Evolutionary conservation across 2,329 filamentous ascomycete genomes (phyloP).

Genomic region (Ophiostoma himal-ulmi): DNA sequence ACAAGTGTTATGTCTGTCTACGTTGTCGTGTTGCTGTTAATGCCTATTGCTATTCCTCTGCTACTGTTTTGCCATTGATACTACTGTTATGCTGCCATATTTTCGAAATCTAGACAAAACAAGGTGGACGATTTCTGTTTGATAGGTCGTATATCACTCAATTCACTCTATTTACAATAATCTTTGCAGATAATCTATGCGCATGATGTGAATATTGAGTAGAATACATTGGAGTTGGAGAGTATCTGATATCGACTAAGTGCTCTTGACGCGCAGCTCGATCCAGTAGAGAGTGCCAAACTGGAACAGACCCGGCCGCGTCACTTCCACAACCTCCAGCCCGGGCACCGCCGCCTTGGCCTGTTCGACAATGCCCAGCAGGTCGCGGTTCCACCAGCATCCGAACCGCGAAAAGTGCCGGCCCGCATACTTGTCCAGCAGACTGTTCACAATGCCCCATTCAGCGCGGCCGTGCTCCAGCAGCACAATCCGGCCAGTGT

Average conservation of each 20-base stretch:
- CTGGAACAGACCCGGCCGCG: conserved; percentile 48
- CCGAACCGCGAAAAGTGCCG: conserved; percentile 55
- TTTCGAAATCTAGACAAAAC: background rate
- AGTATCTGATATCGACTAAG: background rate
- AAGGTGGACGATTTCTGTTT: no score
- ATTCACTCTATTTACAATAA: background rate
- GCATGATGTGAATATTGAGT: background rate
- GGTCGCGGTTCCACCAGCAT: conserved; percentile 64
- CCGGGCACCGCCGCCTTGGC: conserved; percentile 46
- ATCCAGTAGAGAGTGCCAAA: conserved; percentile 55
- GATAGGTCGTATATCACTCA: background rate
- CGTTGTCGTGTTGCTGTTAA: background rate
- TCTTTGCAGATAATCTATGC: background rate
- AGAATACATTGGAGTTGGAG: conserved; percentile 2
- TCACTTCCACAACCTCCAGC: conserved; percentile 50
- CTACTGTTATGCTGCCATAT: background rate
- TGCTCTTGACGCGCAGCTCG: conserved; percentile 45
- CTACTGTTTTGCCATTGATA: background rate
- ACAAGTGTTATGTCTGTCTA: background rate
- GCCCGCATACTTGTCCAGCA: conserved; percentile 51
- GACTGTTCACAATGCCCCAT: conserved; percentile 49
- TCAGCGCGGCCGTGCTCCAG: conserved; percentile 57
- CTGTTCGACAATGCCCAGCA: conserved; percentile 48
- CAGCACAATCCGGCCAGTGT: conserved; percentile 54
- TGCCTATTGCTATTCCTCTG: background rate